These are phyloP conservation scores for Linnemannia elongata DNA, from an alignment of 192 early-diverging fungal species.

Conservation along the genomic window DNA sequence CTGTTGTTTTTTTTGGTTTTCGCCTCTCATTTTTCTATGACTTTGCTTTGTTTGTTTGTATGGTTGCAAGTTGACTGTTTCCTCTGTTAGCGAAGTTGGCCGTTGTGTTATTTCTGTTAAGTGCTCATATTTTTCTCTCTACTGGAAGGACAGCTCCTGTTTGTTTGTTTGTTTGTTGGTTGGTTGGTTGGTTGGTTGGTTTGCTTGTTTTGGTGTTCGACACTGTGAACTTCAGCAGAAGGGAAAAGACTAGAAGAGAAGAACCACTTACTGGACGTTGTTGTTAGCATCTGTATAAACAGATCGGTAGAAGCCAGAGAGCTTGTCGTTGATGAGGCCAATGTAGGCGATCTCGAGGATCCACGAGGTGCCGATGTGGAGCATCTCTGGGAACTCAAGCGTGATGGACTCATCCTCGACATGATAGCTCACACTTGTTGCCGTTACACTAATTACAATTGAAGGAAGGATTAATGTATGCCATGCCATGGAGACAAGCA, in stretches of 20 bases:
- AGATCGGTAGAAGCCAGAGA: slow-evolving; percentile 90
- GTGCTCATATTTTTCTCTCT: not conserved
- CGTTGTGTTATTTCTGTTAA: not conserved
- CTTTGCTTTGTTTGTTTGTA: not conserved
- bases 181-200: not conserved
- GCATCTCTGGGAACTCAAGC: slow-evolving; percentile 62
- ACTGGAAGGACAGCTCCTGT: not conserved
- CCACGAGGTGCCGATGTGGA: slow-evolving; percentile 62
- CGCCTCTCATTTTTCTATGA: not conserved
- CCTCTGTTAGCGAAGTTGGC: not conserved
- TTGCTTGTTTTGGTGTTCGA: not conserved
- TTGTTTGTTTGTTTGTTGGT: not conserved
- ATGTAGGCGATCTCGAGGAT: slow-evolving; percentile 65
- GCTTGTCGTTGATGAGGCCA: slow-evolving; percentile 77
- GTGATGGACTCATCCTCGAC: slow-evolving; percentile 49
- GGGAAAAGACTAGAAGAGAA: not conserved
- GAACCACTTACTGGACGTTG: slow-evolving; percentile 59
- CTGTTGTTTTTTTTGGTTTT: not conserved
- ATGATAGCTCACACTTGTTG: slow-evolving; percentile 54
- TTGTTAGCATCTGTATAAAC: slow-evolving; percentile 75
- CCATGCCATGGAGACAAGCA: not conserved
- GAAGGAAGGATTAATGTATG: not conserved
- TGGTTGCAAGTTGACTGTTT: not conserved
- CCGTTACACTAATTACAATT: slow-evolving; percentile 31
- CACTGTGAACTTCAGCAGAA: not conserved